Evolutionary conservation across 2,329 filamentous ascomycete genomes (phyloP).

Genomic region (Pseudocercospora cruenta): DNA sequence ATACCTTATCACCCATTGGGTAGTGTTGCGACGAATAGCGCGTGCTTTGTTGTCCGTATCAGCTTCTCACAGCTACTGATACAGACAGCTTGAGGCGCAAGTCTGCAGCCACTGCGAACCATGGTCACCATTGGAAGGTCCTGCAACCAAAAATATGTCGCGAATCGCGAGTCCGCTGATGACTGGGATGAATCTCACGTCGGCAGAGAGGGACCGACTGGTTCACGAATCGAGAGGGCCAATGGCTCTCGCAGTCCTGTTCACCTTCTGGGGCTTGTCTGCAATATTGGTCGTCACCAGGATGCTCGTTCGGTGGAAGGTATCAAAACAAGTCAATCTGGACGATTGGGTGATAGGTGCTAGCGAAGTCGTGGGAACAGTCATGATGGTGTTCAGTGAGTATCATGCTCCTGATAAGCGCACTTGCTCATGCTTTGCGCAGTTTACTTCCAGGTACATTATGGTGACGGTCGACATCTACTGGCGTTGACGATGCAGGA

Average conservation of each 20-base stretch:
- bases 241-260: constrained; percentile 11
- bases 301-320: constrained; percentile 8
- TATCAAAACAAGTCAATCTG: background rate
- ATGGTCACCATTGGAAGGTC: background rate
- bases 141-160: background rate
- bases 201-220: constrained; percentile 11
- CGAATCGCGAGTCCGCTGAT: constrained; percentile 3
- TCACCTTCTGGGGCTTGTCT: constrained; percentile 18
- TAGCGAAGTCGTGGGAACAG: constrained; percentile 15
- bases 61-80: too few species aligned
- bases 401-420: background rate
- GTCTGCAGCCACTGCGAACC: background rate
- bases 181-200: constrained; percentile 1
- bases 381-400: constrained; percentile 7
- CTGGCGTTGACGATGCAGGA: constrained; percentile 8
- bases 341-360: constrained; percentile 19
- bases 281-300: constrained; percentile 11
- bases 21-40: too few species aligned
- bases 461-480: constrained; percentile 14
- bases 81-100: too few species aligned
- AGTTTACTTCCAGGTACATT: constrained; percentile 5
- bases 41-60: too few species aligned
- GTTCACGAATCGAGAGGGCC: constrained; percentile 13
- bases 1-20: too few species aligned
- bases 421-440: background rate